Conservation (phyloP, 2,329 filamentous ascomycete genomes). For the Corniculantispora saksenae region DNA sequence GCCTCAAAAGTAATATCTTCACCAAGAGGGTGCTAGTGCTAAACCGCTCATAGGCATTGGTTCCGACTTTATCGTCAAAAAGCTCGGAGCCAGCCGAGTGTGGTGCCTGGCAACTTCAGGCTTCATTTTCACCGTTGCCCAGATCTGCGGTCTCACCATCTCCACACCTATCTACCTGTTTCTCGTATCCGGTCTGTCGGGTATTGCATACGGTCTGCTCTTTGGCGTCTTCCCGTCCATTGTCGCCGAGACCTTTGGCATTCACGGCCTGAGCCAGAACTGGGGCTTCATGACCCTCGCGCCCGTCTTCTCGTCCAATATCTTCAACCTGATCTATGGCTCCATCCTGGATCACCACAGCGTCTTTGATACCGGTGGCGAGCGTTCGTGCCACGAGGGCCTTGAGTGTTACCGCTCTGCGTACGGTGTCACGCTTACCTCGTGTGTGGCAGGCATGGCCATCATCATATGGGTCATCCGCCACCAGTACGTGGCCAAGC, state of each 20-base stretch:
- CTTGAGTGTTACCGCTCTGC: constrained; percentile 78
- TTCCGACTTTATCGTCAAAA: constrained; percentile 85
- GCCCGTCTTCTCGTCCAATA: constrained; percentile 82
- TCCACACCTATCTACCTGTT: constrained; percentile 75
- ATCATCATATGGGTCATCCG: constrained; percentile 72
- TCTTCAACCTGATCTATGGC: constrained; percentile 93
- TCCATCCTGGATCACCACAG: constrained; percentile 80
- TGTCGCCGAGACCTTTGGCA: constrained; percentile 86
- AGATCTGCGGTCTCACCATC: constrained; percentile 74
- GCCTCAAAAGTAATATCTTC: constrained; percentile 27
- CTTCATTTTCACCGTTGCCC: constrained; percentile 75
- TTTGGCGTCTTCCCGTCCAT: constrained; percentile 94
- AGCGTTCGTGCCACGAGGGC: constrained; percentile 75
- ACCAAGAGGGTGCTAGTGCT: neutral
- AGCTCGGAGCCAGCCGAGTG: constrained; percentile 75
- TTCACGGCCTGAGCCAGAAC: constrained; percentile 86
- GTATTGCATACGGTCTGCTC: constrained; percentile 87
- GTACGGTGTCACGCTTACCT: constrained; percentile 75
- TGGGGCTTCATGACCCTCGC: constrained; percentile 95
- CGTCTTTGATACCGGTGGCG: constrained; percentile 64
- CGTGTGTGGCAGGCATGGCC: constrained; percentile 67
- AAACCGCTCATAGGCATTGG: constrained; percentile 65
- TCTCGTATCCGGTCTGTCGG: constrained; percentile 79
- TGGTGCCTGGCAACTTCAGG: constrained; percentile 87
- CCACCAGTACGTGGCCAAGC: constrained; percentile 49